Evolutionary conservation across 139 green algal species (phyloP), one percentile per base, ranked within the genome.

Genomic region (Monoraphidium neglectum): DNA sequence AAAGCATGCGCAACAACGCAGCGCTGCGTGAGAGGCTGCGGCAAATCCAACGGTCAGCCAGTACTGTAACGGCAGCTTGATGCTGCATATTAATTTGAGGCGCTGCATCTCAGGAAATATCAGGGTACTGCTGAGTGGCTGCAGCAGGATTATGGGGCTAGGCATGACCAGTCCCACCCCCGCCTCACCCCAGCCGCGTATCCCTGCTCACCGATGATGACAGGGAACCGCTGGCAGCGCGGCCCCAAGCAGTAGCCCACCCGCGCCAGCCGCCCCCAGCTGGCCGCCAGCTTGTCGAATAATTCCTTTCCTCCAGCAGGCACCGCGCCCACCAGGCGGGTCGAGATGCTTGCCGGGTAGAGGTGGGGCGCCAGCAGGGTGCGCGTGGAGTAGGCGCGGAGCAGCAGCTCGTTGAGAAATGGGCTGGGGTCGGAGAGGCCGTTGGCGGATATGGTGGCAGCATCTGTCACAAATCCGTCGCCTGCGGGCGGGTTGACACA

Each of bases 311-410:
- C 26, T 26, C 61, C 4, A 2, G 36, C 51, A 23, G 51, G 18
- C 4, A 36, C n/a, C 10, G n/a, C 26, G 21, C 75, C 53, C 16
- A 66, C 64, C 43, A 51, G 43, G 43, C 43, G 43, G 43, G 8
- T 12, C 43, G 43, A 51, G 28, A 35, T 67, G 46, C 26, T 24
- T 24, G 75, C 65, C 1, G 49, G 49, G 16, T 76, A 64, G 3
- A 75, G 30, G 53, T 80, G 75, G 21, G 75, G 75, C 24, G 51
- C 65, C 23, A 80, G 75, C 21, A 80, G 28, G 23, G 75, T 65
- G 5, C 75, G 51, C 53, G 18, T 62, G 16, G 15, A 28, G 65
- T 54, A 75, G 26, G 63, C 33, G 3, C 63, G 47, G 26, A 28
- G 33, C 21, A 80, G 54, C 28, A 80, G 75, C 37, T 62, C 65